A percentile compares a stretch with the other conserved stretches of the same genome.
These are phyloP conservation scores for Quercus variabilis DNA, from an alignment of 306 rosid species.

Conservation along the genomic window DNA sequence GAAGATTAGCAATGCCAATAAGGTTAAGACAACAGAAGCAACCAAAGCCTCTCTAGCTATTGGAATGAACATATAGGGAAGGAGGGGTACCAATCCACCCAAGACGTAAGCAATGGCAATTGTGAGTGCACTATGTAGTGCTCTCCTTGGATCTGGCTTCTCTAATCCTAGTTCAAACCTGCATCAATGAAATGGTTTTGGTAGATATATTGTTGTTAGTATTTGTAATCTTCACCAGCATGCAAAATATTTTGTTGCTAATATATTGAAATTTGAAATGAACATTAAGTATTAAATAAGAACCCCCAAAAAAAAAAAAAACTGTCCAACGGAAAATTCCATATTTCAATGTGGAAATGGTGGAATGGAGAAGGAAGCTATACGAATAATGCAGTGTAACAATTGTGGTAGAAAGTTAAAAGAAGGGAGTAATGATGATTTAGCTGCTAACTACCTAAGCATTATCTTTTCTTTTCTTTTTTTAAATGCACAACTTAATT, in stretches of 20 bases:
- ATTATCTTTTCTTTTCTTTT: background rate
- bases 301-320: background rate
- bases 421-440: background rate
- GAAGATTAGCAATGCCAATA: constrained; percentile 64
- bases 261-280: background rate
- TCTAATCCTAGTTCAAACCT: constrained; percentile 94
- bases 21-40: constrained; percentile 55
- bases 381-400: background rate
- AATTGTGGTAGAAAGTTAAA: background rate
- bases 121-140: constrained; percentile 76
- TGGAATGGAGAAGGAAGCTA: background rate
- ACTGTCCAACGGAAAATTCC: background rate
- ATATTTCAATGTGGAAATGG: background rate
- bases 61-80: constrained; percentile 72
- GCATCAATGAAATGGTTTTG: constrained; percentile 6
- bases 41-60: constrained; percentile 57
- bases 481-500: no score
- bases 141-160: constrained; percentile 95
- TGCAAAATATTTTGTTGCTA: no score
- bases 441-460: background rate
- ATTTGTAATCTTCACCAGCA: background rate
- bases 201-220: background rate
- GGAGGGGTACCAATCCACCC: constrained; percentile 76
- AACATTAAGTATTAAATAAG: no score
- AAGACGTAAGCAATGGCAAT: constrained; percentile 75